A percentile compares a stretch with the other conserved stretches of the same genome.
phyloP scores from a whole-genome alignment of 768 basidiomycete genomes.

The Lepiota venenata region DNA sequence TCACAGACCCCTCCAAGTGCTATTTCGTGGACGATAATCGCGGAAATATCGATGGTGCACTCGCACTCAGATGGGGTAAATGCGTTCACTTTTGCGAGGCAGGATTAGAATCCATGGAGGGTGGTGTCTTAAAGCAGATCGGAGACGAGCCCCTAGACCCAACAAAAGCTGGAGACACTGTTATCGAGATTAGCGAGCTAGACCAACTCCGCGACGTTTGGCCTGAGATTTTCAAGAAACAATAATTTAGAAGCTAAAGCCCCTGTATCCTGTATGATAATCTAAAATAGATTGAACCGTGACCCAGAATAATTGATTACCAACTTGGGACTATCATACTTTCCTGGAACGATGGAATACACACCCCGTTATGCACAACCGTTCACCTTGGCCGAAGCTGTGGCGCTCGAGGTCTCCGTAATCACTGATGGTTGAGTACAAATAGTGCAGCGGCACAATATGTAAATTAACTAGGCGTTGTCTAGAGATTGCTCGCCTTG shows the following conservation, averaged over 20 bases:
- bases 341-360: conserved; percentile 50
- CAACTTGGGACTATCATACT: background rate
- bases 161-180: conserved; percentile 36
- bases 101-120: conserved; percentile 62
- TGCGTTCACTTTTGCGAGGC: conserved; percentile 76
- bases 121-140: conserved; percentile 51
- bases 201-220: conserved; percentile 70
- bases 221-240: conserved; percentile 64
- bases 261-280: background rate
- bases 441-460: background rate
- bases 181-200: conserved; percentile 52
- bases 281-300: background rate
- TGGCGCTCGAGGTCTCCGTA: conserved; percentile 57
- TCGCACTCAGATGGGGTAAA: conserved; percentile 62
- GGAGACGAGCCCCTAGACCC: conserved; percentile 30
- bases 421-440: conserved; percentile 66
- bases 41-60: conserved; percentile 66
- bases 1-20: conserved; percentile 66
- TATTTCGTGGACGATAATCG: conserved; percentile 80
- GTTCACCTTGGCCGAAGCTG: conserved; percentile 66
- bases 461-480: conserved; percentile 5
- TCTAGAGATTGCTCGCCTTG: conserved; percentile 72
- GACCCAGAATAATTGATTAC: background rate
- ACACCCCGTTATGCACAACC: conserved; percentile 68
- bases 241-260: background rate